Evolutionary conservation across 2,329 filamentous ascomycete genomes (phyloP).

Genomic region (Pyrenochaeta sp.): DNA sequence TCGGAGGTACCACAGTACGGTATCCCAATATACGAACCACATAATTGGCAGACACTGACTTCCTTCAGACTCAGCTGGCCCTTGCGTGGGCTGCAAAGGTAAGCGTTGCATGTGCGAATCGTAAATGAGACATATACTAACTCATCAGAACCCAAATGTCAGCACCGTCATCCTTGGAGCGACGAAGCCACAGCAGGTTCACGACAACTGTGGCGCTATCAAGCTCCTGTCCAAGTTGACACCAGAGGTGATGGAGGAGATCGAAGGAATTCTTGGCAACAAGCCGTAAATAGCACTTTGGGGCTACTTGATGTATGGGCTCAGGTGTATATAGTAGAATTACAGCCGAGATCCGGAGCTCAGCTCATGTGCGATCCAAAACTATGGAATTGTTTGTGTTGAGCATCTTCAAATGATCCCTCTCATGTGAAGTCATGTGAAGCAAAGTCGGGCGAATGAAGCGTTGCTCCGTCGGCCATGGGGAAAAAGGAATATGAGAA

Average conservation of each 20-base stretch:
- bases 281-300: slow-evolving; percentile 41
- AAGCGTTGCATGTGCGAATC: neutral
- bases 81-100: slow-evolving; percentile 64
- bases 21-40: neutral
- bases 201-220: slow-evolving; percentile 59
- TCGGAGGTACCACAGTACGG: slow-evolving; percentile 53
- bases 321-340: neutral
- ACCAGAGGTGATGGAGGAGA: slow-evolving; percentile 51
- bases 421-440: neutral
- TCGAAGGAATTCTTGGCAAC: slow-evolving; percentile 50
- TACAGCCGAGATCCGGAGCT: neutral
- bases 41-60: neutral
- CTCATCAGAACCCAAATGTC: slow-evolving; percentile 61
- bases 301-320: neutral
- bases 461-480: neutral
- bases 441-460: neutral
- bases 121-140: neutral
- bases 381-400: neutral
- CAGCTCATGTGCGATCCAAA: neutral
- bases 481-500: neutral
- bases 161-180: slow-evolving; percentile 65
- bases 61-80: slow-evolving; percentile 57
- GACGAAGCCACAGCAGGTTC: slow-evolving; percentile 59
- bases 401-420: neutral
- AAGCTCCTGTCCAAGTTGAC: slow-evolving; percentile 53